phyloP scores from a whole-genome alignment of 2,329 filamentous ascomycete genomes.

The Plenodomus biglobosus region DNA sequence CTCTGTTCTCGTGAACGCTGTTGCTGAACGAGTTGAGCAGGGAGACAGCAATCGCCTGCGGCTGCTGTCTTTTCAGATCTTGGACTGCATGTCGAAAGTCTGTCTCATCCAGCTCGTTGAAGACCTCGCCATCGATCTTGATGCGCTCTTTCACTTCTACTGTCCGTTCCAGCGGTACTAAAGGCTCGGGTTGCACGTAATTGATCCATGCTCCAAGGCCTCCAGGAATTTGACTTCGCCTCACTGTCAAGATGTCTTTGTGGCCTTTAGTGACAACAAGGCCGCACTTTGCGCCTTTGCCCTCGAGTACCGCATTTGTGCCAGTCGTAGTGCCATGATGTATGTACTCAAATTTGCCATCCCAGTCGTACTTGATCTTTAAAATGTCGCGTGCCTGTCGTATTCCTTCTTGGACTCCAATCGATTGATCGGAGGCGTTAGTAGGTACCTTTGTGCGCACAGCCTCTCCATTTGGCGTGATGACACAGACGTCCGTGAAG shows the following conservation, averaged over 20 bases:
- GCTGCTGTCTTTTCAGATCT: conserved; percentile 45
- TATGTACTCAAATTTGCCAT: conserved; percentile 52
- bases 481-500: conserved; percentile 54
- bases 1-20: conserved; percentile 46
- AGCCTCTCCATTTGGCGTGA: conserved; percentile 49
- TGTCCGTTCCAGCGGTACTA: conserved; percentile 53
- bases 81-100: conserved; percentile 44
- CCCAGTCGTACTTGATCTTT: conserved; percentile 45
- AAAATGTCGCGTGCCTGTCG: conserved; percentile 46
- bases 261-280: conserved; percentile 54
- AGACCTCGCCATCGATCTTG: conserved; percentile 47
- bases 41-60: conserved; percentile 52
- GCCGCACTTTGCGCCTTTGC: conserved; percentile 52
- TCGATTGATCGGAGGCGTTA: conserved; percentile 51
- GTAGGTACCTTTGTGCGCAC: conserved; percentile 52
- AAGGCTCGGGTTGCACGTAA: conserved; percentile 51
- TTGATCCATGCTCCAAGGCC: conserved; percentile 55
- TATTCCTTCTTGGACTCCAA: conserved; percentile 52
- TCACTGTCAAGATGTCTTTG: conserved; percentile 52
- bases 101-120: conserved; percentile 45
- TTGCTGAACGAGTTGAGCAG: conserved; percentile 54
- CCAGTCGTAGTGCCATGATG: conserved; percentile 55
- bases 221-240: conserved; percentile 55
- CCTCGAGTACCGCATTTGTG: conserved; percentile 55
- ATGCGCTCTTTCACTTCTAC: conserved; percentile 51